phyloP scores from a whole-genome alignment of 345 rosid genomes.

The Camelina laxa region DNA sequence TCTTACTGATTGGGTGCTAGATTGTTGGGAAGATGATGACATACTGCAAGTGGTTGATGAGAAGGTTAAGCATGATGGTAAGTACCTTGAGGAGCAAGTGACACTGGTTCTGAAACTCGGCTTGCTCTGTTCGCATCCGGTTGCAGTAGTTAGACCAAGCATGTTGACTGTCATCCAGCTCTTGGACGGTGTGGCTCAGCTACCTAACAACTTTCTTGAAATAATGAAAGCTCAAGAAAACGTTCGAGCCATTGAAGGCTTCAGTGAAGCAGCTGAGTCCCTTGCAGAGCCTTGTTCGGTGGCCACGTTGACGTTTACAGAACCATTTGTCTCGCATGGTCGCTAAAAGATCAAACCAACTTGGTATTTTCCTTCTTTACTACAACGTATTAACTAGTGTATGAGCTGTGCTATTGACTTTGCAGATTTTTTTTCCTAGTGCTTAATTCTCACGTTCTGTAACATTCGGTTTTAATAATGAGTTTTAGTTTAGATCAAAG shows the following conservation, averaged over 20 bases:
- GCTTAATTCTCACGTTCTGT: background rate
- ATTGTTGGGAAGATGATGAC: constrained; percentile 36
- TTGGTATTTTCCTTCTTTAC: background rate
- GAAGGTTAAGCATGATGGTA: constrained; percentile 5
- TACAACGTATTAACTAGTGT: too few relatives aligned
- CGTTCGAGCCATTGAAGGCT: background rate
- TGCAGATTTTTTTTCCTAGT: too few relatives aligned
- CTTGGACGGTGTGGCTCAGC: constrained; percentile 14
- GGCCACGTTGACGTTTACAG: constrained; percentile 15
- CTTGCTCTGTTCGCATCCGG: constrained; percentile 42
- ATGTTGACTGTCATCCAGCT: constrained; percentile 6
- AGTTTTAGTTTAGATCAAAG: background rate
- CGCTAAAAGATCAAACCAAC: constrained; percentile 14
- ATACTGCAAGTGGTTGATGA: constrained; percentile 40
- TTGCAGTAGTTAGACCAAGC: constrained; percentile 45
- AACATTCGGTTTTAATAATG: background rate
- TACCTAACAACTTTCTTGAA: constrained; percentile 12
- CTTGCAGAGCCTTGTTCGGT: constrained; percentile 1
- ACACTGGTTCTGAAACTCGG: constrained; percentile 47
- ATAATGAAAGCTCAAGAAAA: constrained; percentile 18
- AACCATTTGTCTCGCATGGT: constrained; percentile 34
- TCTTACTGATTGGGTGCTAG: constrained; percentile 45
- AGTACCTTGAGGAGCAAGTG: constrained; percentile 43
- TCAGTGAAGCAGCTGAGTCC: background rate
- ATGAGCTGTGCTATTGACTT: too few relatives aligned